phyloP scores from a whole-genome alignment of 352 stramenopile genomes.

The Globisporangium carolinianum region DNA sequence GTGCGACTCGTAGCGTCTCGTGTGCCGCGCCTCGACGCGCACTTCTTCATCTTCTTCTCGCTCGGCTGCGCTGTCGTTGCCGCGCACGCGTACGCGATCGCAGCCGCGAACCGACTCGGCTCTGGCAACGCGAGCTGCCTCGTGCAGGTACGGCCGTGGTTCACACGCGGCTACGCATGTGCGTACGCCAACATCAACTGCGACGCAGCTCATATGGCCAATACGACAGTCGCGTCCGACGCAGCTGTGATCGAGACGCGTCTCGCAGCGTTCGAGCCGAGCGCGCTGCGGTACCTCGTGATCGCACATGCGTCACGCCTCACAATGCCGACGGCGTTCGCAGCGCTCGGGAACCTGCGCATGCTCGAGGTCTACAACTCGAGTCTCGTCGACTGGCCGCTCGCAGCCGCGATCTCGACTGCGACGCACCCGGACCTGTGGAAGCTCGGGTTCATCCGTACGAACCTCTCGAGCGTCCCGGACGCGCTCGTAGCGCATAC shows the following conservation, averaged over 20 bases:
- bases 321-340: slow-evolving; percentile 4
- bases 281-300: slow-evolving; percentile 7
- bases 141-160: slow-evolving; percentile 12
- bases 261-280: slow-evolving; percentile 1
- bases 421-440: background rate
- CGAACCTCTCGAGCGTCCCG: background rate
- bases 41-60: slow-evolving; percentile 1
- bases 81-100: background rate
- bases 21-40: background rate
- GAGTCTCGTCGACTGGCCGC: slow-evolving; percentile 12
- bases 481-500: background rate
- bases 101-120: background rate
- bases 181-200: slow-evolving; percentile 17
- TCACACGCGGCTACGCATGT: slow-evolving; percentile 11
- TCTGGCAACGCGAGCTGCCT: background rate
- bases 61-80: background rate
- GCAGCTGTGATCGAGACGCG: background rate
- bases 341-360: slow-evolving; percentile 8
- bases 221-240: background rate
- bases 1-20: too few species aligned
- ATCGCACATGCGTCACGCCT: slow-evolving; percentile 12
- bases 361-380: slow-evolving; percentile 17
- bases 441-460: background rate
- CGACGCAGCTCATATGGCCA: background rate
- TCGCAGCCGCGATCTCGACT: slow-evolving; percentile 4